Evolutionary conservation across 352 stramenopile species (phyloP).

Genomic region (Phytopythium cucurbitacearum): DNA sequence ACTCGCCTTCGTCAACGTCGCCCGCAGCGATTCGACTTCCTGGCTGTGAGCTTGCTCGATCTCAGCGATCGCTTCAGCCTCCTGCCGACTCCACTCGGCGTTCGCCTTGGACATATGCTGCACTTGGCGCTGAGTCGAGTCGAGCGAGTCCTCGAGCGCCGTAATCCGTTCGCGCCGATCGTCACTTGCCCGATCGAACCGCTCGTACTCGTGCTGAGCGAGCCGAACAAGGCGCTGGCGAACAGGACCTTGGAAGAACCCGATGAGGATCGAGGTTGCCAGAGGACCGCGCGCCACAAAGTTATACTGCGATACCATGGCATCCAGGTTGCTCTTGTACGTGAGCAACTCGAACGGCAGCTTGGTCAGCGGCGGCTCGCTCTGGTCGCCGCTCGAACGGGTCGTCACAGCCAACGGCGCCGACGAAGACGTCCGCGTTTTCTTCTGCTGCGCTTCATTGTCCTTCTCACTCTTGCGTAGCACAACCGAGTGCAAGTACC

Average conservation of each 20-base stretch:
- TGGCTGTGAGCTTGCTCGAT: slow-evolving; percentile 41
- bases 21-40: slow-evolving; percentile 31
- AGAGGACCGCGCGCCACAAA: slow-evolving; percentile 62
- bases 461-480: slow-evolving; percentile 64
- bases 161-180: slow-evolving; percentile 41
- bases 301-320: slow-evolving; percentile 75
- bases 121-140: slow-evolving; percentile 45
- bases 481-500: slow-evolving; percentile 67
- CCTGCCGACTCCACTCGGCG: slow-evolving; percentile 41
- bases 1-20: slow-evolving; percentile 30
- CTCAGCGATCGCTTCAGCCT: slow-evolving; percentile 38
- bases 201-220: slow-evolving; percentile 52
- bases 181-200: slow-evolving; percentile 48
- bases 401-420: no score
- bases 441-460: slow-evolving; percentile 42
- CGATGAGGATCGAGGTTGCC: slow-evolving; percentile 39
- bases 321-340: slow-evolving; percentile 77
- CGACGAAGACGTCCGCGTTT: no score
- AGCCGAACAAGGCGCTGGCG: slow-evolving; percentile 39
- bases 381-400: slow-evolving; percentile 9
- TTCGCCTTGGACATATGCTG: slow-evolving; percentile 40
- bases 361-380: slow-evolving; percentile 26
- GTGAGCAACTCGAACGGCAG: slow-evolving; percentile 66
- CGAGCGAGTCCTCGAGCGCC: slow-evolving; percentile 42
- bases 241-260: slow-evolving; percentile 55